phyloP scores from a whole-genome alignment of 129 eudicot genomes.

The Flaveria sonorensis region DNA sequence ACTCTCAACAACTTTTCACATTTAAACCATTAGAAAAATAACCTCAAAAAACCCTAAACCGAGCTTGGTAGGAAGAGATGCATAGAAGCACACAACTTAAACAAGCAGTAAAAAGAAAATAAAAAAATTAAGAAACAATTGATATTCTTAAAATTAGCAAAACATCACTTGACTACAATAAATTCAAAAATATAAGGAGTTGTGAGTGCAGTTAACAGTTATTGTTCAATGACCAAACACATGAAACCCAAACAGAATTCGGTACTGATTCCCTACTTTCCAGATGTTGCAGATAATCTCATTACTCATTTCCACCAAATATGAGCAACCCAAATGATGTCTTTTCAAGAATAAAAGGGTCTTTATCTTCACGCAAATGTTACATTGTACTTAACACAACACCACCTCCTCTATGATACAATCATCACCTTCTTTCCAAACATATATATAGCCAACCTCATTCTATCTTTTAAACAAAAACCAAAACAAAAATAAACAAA shows the following conservation, averaged over 20 bases:
- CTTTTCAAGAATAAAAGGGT: conserved; percentile 24
- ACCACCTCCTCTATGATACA: conserved; percentile 63
- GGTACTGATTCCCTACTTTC: too few relatives aligned
- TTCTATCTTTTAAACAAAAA: conserved; percentile 17
- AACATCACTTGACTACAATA: too few relatives aligned
- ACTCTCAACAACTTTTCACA: too few relatives aligned
- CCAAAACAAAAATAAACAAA: conserved; percentile 27
- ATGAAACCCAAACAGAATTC: too few relatives aligned
- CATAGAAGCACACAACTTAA: not conserved
- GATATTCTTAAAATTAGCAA: too few relatives aligned
- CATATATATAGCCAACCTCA: conserved; percentile 37
- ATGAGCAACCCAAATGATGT: not conserved
- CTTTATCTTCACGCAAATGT: conserved; percentile 49
- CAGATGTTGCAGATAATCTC: too few relatives aligned
- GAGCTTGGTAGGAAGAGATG: too few relatives aligned
- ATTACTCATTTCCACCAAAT: not conserved
- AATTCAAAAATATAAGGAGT: too few relatives aligned
- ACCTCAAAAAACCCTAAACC: not conserved
- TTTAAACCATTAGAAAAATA: not conserved
- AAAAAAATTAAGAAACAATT: too few relatives aligned
- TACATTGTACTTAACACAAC: conserved; percentile 53
- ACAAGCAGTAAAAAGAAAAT: too few relatives aligned
- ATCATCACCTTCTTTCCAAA: conserved; percentile 30
- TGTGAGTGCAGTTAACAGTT: not conserved
- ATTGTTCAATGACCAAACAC: too few relatives aligned